Conservation (phyloP, 2,329 filamentous ascomycete genomes). For the Botrytis paeoniae region DNA sequence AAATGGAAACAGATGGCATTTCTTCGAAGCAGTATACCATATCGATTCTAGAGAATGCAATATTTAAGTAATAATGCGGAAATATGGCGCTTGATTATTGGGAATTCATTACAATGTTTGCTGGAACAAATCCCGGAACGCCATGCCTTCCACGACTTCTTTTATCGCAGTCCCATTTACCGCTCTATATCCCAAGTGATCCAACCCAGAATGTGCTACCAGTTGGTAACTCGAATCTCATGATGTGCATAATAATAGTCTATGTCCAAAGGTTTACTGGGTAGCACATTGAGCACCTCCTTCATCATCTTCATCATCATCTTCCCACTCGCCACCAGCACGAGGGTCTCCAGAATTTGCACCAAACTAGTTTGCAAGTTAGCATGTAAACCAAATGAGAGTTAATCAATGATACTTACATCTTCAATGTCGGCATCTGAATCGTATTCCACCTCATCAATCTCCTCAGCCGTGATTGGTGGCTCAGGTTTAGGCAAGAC, state of each 20-base stretch:
- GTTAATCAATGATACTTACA: conserved; percentile 44
- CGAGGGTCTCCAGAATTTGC: conserved; percentile 67
- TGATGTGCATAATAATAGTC: not conserved
- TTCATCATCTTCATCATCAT: conserved; percentile 63
- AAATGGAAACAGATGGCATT: not conserved
- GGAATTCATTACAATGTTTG: conserved; percentile 7
- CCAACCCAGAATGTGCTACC: not conserved
- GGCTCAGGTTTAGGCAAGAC: conserved; percentile 65
- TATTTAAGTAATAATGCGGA: not conserved
- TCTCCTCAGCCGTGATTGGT: conserved; percentile 59
- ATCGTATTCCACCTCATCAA: conserved; percentile 87
- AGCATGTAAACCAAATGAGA: conserved; percentile 27
- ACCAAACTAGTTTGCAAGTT: conserved; percentile 56
- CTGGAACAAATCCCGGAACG: not conserved
- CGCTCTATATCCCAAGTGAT: conserved; percentile 13
- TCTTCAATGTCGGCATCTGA: conserved; percentile 80
- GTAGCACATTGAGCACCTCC: conserved; percentile 60
- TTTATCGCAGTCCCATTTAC: conserved; percentile 8
- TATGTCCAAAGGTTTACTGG: conserved; percentile 31
- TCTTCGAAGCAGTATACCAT: not conserved
- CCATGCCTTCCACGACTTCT: not conserved
- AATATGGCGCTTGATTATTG: not conserved
- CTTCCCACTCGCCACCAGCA: conserved; percentile 64
- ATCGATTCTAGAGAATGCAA: not conserved
- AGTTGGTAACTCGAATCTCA: not conserved